Evolutionary conservation across 2,329 filamentous ascomycete genomes (phyloP).

Genomic region (Calonectria honghensis): DNA sequence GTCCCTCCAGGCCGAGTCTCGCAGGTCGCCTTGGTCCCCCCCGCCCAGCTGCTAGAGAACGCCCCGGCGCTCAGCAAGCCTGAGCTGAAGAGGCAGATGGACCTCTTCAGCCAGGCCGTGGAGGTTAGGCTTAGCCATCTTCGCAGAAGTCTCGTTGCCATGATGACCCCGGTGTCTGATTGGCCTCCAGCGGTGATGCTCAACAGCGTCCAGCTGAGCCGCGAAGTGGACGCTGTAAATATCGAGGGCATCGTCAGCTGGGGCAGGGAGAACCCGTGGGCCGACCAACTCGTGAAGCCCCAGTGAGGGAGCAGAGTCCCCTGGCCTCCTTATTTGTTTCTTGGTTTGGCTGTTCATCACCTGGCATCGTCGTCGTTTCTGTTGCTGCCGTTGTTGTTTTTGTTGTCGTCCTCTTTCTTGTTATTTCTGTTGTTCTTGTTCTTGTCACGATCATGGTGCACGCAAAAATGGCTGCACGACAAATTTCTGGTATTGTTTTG

Average conservation of each 20-base stretch:
- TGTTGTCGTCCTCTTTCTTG: neutral
- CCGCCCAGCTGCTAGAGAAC: neutral
- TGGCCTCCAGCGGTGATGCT: neutral
- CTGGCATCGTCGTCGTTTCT: neutral
- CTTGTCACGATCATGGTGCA: neutral
- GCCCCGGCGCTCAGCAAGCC: neutral
- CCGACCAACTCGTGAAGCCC: neutral
- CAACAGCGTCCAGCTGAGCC: neutral
- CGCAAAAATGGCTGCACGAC: neutral
- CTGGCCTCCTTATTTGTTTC: neutral
- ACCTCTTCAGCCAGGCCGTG: neutral
- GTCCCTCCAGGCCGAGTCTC: neutral
- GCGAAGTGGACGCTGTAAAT: neutral
- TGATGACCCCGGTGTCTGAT: neutral
- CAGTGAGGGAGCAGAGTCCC: neutral
- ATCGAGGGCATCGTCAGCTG: neutral
- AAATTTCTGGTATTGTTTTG: neutral
- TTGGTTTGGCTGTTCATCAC: neutral
- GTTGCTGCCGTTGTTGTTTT: neutral
- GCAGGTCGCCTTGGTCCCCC: neutral
- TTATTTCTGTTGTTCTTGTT: neutral
- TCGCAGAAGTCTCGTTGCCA: constrained; percentile 18
- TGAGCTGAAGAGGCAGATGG: constrained; percentile 13
- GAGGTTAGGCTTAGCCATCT: neutral
- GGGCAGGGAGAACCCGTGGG: neutral